Percentiles rank a stretch among this genome's conserved stretches.
Conservation (phyloP, 441 rosid genomes). For the Populus hybrid region DNA sequence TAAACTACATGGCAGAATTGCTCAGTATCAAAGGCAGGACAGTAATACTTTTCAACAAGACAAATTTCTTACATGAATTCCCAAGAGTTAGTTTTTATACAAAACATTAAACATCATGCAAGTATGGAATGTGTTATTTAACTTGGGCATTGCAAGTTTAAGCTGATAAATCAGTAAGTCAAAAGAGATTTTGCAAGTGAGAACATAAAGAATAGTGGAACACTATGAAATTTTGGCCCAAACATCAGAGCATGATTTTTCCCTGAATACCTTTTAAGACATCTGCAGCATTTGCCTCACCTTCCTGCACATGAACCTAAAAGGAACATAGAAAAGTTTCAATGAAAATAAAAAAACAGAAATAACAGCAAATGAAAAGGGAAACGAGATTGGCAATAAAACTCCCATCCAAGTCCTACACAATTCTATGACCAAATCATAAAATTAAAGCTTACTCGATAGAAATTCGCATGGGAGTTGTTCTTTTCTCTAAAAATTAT, state of each 20-base stretch:
- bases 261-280: conserved; percentile 52
- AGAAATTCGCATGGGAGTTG: conserved; percentile 59
- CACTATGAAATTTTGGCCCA: background rate
- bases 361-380: background rate
- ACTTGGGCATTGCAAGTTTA: background rate
- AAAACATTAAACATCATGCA: background rate
- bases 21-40: background rate
- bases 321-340: conserved; percentile 22
- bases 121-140: background rate
- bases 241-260: conserved; percentile 5
- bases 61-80: background rate
- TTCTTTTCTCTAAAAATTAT: conserved; percentile 67
- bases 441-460: conserved; percentile 64
- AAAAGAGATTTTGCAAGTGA: background rate
- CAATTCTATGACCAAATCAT: conserved; percentile 5
- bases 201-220: background rate
- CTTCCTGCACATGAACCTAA: conserved; percentile 91
- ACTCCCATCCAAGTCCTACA: conserved; percentile 3
- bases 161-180: background rate
- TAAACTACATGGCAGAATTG: background rate
- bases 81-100: background rate
- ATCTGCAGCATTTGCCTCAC: conserved; percentile 53
- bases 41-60: background rate
- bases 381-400: background rate
- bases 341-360: background rate